These are phyloP conservation scores for Annulohypoxylon stygium DNA, from an alignment of 495 filamentous ascomycete genomes.

Conservation along the genomic window DNA sequence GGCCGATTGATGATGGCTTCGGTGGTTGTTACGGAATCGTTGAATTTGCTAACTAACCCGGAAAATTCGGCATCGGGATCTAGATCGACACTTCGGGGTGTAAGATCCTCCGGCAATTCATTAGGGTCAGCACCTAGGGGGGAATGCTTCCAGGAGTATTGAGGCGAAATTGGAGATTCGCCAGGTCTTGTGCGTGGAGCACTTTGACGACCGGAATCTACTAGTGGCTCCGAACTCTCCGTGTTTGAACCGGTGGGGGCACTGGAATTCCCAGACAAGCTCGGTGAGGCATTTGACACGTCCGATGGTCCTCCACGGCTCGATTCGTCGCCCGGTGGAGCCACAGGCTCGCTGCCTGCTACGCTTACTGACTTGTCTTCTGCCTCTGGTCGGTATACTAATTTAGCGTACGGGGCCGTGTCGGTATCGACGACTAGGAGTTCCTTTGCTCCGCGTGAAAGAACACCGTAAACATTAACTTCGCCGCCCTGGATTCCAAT, in stretches of 20 bases:
- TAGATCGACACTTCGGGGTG: conserved; percentile 15
- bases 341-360: conserved; percentile 23
- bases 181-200: conserved; percentile 2
- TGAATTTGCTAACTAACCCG: conserved; percentile 4
- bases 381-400: conserved; percentile 47
- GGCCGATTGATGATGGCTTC: conserved; percentile 21
- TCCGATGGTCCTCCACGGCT: conserved; percentile 9
- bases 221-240: background rate
- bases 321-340: conserved; percentile 9
- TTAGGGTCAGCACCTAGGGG: background rate
- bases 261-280: background rate
- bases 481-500: conserved; percentile 77
- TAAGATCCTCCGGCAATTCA: background rate
- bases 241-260: background rate
- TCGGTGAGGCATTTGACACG: conserved; percentile 7
- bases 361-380: conserved; percentile 17
- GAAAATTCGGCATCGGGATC: conserved; percentile 15
- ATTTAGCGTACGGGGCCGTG: conserved; percentile 39
- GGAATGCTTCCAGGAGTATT: conserved; percentile 19
- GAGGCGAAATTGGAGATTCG: conserved; percentile 29
- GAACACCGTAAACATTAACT: conserved; percentile 74
- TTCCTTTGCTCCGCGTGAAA: conserved; percentile 75
- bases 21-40: background rate
- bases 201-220: conserved; percentile 7
- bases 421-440: conserved; percentile 73